phyloP scores from a whole-genome alignment of 371 early-diverging fungal genomes.

The Mortierella sp. region DNA sequence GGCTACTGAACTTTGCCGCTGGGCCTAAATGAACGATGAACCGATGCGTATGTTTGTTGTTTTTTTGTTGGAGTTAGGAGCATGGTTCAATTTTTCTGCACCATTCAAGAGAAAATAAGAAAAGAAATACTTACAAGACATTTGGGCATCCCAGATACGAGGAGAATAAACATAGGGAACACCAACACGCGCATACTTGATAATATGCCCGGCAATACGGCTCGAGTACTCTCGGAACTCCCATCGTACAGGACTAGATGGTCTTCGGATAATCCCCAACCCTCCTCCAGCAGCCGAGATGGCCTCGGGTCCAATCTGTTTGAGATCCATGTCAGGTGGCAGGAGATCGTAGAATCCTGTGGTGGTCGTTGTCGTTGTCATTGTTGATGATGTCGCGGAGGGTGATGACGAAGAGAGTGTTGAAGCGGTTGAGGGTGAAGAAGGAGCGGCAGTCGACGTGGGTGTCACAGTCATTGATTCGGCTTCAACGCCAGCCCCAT shows the following conservation, averaged over 20 bases:
- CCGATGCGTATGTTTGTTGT: not conserved
- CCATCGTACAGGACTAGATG: conserved; percentile 67
- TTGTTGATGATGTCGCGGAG: not conserved
- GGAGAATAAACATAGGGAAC: conserved; percentile 71
- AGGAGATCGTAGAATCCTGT: not conserved
- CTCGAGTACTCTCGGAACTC: conserved; percentile 75
- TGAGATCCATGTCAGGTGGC: conserved; percentile 7
- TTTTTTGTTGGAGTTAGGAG: not conserved
- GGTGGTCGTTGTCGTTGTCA: not conserved
- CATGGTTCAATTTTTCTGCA: no score
- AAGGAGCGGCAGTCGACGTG: not conserved
- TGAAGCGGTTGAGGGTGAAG: not conserved
- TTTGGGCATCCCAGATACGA: conserved; percentile 78
- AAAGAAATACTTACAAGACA: conserved; percentile 57
- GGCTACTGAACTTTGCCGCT: conserved; percentile 73
- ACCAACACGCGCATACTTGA: conserved; percentile 70
- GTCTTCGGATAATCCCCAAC: conserved; percentile 10
- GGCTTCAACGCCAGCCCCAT: not conserved
- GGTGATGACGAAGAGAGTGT: not conserved
- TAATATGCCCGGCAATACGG: conserved; percentile 67
- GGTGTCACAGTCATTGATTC: not conserved
- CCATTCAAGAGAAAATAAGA: not conserved
- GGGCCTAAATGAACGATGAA: conserved; percentile 58
- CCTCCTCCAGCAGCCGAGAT: conserved; percentile 34
- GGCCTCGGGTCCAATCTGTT: conserved; percentile 21